A percentile compares a stretch with the other conserved stretches of the same genome.
These are phyloP conservation scores for Wakefieldia striispora DNA, from an alignment of 768 basidiomycete genomes.

Conservation along the genomic window DNA sequence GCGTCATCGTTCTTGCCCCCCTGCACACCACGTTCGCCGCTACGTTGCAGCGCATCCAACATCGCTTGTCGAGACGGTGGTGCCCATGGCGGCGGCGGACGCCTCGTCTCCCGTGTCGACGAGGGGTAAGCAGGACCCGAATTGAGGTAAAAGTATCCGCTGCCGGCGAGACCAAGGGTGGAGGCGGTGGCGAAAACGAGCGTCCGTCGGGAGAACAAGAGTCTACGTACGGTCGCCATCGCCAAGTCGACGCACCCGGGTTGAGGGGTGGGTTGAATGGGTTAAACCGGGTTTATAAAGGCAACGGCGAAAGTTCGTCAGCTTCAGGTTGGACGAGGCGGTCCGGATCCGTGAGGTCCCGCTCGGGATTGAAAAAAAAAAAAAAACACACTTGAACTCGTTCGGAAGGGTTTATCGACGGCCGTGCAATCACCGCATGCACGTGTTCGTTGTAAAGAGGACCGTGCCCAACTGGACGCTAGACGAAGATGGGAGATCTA, in stretches of 20 bases:
- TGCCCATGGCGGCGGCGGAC: slow-evolving; percentile 77
- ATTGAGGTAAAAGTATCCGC: slow-evolving; percentile 70
- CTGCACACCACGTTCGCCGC: background rate
- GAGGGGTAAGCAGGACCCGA: slow-evolving; percentile 68
- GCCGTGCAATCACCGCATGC: background rate
- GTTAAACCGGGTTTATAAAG: too few species aligned
- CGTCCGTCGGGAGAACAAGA: slow-evolving; percentile 53
- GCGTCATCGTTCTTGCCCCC: slow-evolving; percentile 50
- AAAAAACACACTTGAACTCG: too few species aligned
- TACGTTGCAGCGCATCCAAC: slow-evolving; percentile 45
- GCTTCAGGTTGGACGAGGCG: too few species aligned
- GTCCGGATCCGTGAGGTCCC: too few species aligned
- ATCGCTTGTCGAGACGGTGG: slow-evolving; percentile 70
- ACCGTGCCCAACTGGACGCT: too few species aligned
- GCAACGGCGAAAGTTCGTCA: too few species aligned
- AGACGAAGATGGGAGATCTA: too few species aligned
- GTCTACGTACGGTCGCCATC: slow-evolving; percentile 14
- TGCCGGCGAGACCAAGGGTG: slow-evolving; percentile 50
- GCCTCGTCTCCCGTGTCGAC: slow-evolving; percentile 62
- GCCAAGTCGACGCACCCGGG: background rate
- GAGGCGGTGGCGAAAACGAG: slow-evolving; percentile 53
- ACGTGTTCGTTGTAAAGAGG: background rate
- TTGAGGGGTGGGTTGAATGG: too few species aligned
- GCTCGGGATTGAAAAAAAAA: too few species aligned
- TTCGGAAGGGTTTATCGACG: too few species aligned